Evolutionary conservation across 2,329 filamentous ascomycete species (phyloP).

Genomic region (Aaosphaeria arxii): DNA sequence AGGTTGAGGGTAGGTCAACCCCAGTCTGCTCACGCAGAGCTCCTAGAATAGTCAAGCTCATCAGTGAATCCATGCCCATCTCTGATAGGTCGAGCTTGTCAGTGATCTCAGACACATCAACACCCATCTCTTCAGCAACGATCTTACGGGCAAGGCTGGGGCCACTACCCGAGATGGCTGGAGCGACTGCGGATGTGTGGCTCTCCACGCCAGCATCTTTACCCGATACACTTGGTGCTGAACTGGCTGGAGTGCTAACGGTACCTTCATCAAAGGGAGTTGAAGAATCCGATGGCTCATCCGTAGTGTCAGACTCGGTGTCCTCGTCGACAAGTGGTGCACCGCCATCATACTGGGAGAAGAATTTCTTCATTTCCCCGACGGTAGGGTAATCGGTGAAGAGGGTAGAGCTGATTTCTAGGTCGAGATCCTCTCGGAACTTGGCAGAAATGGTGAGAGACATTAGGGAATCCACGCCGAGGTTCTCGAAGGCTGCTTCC

Average conservation of each 20-base stretch:
- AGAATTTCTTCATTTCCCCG: slow-evolving; percentile 58
- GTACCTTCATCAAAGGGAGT: slow-evolving; percentile 43
- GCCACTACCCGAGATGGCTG: slow-evolving; percentile 32
- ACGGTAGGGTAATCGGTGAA: slow-evolving; percentile 61
- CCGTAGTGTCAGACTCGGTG: slow-evolving; percentile 41
- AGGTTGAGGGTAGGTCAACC: slow-evolving; percentile 49
- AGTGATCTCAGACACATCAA: slow-evolving; percentile 57
- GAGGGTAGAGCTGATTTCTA: slow-evolving; percentile 57
- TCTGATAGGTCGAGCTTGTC: slow-evolving; percentile 60
- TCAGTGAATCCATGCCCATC: slow-evolving; percentile 54
- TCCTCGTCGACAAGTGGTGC: slow-evolving; percentile 35
- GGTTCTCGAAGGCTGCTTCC: slow-evolving; percentile 59
- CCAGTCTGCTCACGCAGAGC: slow-evolving; percentile 51
- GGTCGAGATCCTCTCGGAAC: slow-evolving; percentile 59
- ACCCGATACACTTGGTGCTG: slow-evolving; percentile 45
- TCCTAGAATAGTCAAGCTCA: slow-evolving; percentile 52
- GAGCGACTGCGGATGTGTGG: slow-evolving; percentile 24
- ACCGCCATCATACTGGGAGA: slow-evolving; percentile 47
- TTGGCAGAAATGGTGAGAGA: slow-evolving; percentile 18
- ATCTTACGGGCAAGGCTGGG: slow-evolving; percentile 48
- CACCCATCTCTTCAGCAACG: slow-evolving; percentile 59
- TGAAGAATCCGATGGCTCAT: slow-evolving; percentile 36
- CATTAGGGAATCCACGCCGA: slow-evolving; percentile 52
- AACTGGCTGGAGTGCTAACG: slow-evolving; percentile 49
- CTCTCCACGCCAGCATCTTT: slow-evolving; percentile 33